Evolutionary conservation across 768 basidiomycete species (phyloP), one percentile per base, ranked within the genome.

Genomic region (Tylopilus balloui): DNA sequence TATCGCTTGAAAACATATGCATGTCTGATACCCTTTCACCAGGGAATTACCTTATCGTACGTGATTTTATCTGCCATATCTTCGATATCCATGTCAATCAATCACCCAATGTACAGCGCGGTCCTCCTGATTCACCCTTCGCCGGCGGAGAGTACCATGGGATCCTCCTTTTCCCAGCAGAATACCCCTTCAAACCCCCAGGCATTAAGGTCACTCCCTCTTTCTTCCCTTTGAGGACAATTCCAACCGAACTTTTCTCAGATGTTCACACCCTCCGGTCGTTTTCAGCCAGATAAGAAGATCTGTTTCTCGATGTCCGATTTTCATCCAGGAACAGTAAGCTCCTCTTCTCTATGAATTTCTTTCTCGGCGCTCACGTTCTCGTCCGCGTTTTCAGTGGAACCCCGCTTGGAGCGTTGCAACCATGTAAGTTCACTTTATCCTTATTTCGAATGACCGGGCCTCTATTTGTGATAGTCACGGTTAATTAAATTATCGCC

Each of bases 231-330:
- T 20, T 52, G 47, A 40, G 48, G 45, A 15, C 41, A 27, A 15
- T 15, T 45, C 35, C n/a, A 51, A 57, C 41, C 11, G 27, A 39
- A 52, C 36, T 44, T n/a, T 32, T 36, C 51, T 19, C 58, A 93
- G 91, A 91, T 93, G 89, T 79, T 84, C 58, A 93, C 92, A 13
- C 92, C 92, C 0, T 90, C 88, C 6, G 92, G 92, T 17, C 82
- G 92, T 51, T 94, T 94, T 70, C 81, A 88, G 56, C 88, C 89
- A 19, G 89, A 92, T 75, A 84, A 83, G 72, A 96, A 93, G 78
- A 96, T 98, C 47, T 97, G 94, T 66, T 95, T 96, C 71, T 95
- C 92, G 20, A 96, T 98, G 92, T 92, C 91, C 4, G 91, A 93
- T 68, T 93, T 92, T 63, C 92, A 93, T 62, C 90, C 92, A 0